Conservation (phyloP, 306 rosid genomes). For the Malus sieversii region DNA sequence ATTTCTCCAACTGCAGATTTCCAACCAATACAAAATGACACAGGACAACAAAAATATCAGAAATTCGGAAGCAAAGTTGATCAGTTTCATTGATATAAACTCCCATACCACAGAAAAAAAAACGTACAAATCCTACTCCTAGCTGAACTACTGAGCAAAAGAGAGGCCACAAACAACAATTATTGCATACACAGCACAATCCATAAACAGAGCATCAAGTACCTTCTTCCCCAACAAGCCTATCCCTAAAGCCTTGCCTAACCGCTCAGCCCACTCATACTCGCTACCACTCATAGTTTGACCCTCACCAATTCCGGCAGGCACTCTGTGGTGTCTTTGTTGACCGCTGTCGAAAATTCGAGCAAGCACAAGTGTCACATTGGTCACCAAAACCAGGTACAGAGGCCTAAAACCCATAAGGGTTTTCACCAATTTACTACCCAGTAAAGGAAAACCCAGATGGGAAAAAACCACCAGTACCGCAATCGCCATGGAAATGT, state of each 20-base stretch:
- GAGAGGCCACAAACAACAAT: conserved; percentile 61
- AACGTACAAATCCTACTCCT: neutral
- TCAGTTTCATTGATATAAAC: neutral
- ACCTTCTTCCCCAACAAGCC: conserved; percentile 40
- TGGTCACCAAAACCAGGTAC: conserved; percentile 56
- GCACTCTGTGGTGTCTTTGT: conserved; percentile 18
- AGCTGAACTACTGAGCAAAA: conserved; percentile 3
- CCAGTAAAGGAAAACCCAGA: conserved; percentile 37
- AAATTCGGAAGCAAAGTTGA: neutral
- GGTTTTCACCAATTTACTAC: conserved; percentile 26
- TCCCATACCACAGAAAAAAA: neutral
- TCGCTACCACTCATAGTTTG: conserved; percentile 4
- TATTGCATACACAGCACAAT: conserved; percentile 56
- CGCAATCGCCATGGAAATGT: conserved; percentile 46
- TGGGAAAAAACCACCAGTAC: conserved; percentile 41
- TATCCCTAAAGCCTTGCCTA: conserved; percentile 40
- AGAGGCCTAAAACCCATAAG: conserved; percentile 51
- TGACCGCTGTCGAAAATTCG: conserved; percentile 22
- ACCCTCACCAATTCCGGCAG: conserved; percentile 16
- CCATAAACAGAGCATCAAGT: conserved; percentile 66
- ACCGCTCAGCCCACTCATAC: conserved; percentile 29
- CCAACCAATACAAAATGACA: neutral
- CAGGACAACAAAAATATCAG: neutral
- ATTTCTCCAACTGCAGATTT: neutral
- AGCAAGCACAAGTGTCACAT: conserved; percentile 49